Base-by-base conservation (phyloP, 345 rosid genomes). In the Eucalyptus albens region DNA sequence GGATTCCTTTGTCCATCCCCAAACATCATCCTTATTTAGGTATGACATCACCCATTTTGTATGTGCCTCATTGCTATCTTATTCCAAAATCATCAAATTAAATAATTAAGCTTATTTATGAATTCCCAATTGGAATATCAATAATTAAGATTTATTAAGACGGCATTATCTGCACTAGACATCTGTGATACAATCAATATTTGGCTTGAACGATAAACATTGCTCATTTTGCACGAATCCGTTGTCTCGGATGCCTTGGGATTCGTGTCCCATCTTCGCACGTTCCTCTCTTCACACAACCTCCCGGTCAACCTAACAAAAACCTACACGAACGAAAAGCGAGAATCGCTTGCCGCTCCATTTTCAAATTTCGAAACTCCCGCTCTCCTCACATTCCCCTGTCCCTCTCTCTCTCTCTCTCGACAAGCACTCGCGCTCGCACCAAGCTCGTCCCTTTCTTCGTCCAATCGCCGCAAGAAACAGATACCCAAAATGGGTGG, bases 401-500 rank as follows among this genome's bases (percentile, higher is more conserved):
- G 3, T 7, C 14, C 3, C 42, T 69, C 81, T 69, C 40, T 31
- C 22, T 29, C 21, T 53, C 56, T 67, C 80, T 67, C 80, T 56
- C 62, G 29, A 10, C 62, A 24, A 56, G 62, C 62, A 24, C 62
- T 56, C 45, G 29, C 62, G 1, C 62, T 56, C 3, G 13, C 77
- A 22, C 47, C 22, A 21, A 77, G 85, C 47, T 77, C 47, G 6
- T 40, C 85, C 44, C 85, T 40, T 21, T 40, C 85, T 77, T 77
- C 85, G 11, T 77, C 24, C 47, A 77, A 40, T 77, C 85, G 85
- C 15, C 85, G 85, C 11, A 42, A 12, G 47, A 40, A 15, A 21
- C 85, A 6, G 85, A 40, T 21, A 21, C 13, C 47, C 85, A 2
- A 85, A 16, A 90, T 90, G 91, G 91, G 91, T 59, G 59, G 60